These are phyloP conservation scores for Chlorella sp. DNA, from an alignment of 139 green algal species.

Conservation along the genomic window DNA sequence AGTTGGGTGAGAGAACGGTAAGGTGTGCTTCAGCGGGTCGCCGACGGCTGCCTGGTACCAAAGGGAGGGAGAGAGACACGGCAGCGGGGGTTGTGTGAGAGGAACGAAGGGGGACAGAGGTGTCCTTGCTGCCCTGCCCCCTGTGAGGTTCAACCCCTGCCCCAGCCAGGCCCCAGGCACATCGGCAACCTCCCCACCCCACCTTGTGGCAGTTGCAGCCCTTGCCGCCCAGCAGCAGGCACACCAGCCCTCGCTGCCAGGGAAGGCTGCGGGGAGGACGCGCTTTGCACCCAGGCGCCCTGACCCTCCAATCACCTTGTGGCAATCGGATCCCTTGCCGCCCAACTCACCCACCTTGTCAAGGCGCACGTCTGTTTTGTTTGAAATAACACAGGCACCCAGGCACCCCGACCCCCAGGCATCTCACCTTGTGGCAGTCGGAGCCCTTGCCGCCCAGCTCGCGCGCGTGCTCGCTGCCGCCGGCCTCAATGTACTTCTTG, in stretches of 20 bases:
- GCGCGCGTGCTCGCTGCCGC: conserved; percentile 82
- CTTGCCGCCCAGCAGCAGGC: too few relatives aligned
- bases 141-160: too few relatives aligned
- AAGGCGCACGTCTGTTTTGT: neutral
- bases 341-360: too few relatives aligned
- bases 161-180: too few relatives aligned
- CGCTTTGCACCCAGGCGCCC: too few relatives aligned
- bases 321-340: neutral
- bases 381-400: neutral
- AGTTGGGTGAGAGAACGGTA: neutral
- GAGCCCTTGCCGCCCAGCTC: conserved; percentile 95
- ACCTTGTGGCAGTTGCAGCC: too few relatives aligned
- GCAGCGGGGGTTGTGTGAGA: neutral
- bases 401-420: too few relatives aligned
- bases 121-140: too few relatives aligned
- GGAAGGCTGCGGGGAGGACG: too few relatives aligned
- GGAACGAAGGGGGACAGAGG: neutral
- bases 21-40: neutral
- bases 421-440: conserved; percentile 93
- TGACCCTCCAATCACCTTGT: neutral
- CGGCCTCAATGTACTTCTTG: conserved; percentile 98
- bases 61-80: neutral
- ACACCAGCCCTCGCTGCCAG: too few relatives aligned
- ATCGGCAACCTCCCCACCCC: too few relatives aligned
- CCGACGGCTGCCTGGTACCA: neutral